These are phyloP conservation scores for Rhododendron griersonianum DNA, from an alignment of 148 eudicot species.

Conservation along the genomic window DNA sequence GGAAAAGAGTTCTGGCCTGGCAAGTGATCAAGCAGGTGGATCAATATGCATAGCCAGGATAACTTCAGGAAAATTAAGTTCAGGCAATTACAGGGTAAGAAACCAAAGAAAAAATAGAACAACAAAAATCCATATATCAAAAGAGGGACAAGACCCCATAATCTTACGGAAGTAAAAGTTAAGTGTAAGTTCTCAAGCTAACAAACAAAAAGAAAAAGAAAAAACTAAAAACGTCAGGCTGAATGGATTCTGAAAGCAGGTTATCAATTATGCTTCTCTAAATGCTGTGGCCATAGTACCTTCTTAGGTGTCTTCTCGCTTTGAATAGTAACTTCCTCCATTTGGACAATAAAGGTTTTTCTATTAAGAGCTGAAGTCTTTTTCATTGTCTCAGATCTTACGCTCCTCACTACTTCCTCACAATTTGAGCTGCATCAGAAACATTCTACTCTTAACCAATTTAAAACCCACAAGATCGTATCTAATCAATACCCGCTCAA, in stretches of 20 bases:
- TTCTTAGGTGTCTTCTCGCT: not conserved
- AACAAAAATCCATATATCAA: not conserved
- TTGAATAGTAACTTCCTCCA: not conserved
- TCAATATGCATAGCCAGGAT: constrained; percentile 2
- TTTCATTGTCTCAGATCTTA: not conserved
- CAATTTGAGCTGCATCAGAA: not conserved
- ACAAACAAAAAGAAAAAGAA: not conserved
- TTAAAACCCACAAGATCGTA: not conserved
- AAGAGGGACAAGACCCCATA: not conserved
- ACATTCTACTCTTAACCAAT: too few species aligned
- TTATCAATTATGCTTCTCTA: too few species aligned
- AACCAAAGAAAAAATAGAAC: not conserved
- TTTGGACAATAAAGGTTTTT: not conserved
- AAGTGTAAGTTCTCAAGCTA: not conserved
- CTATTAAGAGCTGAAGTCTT: not conserved
- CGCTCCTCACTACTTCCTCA: not conserved
- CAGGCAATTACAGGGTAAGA: not conserved
- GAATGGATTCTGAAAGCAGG: not conserved
- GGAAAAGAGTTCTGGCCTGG: constrained; percentile 85
- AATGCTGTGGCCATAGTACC: not conserved
- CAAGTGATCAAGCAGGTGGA: constrained; percentile 16
- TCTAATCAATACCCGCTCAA: not conserved
- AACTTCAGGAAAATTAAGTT: not conserved
- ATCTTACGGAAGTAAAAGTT: not conserved
- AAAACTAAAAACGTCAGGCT: not conserved